Evolutionary conservation across 129 eudicot genomes (phyloP), one percentile per base, ranked within the genome.

Genomic region (Saussurea involucrata): DNA sequence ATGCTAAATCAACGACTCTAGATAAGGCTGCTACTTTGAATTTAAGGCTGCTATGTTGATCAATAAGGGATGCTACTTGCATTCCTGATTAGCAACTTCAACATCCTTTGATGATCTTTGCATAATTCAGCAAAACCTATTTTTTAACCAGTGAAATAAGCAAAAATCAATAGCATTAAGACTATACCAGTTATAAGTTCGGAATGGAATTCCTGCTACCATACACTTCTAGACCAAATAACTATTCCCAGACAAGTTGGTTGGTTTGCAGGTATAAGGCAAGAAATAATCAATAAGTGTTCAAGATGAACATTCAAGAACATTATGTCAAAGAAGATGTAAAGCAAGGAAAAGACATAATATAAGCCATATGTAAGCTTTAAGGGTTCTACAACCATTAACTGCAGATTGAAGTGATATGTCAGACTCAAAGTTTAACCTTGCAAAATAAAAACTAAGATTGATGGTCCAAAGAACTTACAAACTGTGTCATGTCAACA

Each of bases 401-500:
- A 53, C 40, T 31, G 15, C 3, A 53, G 4, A 13, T 53, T 57
- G 76, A 2, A 66, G 24, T 6, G 49, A 40, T n/a, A 66, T 58
- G 28, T 15, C 46, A 63, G 21, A 33, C 27, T 44, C 3, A 25
- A 65, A 42, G 63, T 49, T n/a, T 34, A 76, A 76, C 36, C 34
- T 29, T 61, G 18, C 20, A 68, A 69, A 82, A 66, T 10, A n/a
- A 6, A 65, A 84, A 63, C 42, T n/a, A 66, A 0, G 22, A 31
- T 68, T 11, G 27, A 68, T 32, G 22, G 31, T 72, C 12, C 8
- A 42, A 20, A 69, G 63, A 83, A 83, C 98, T 86, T 79, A 92
- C 98, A 85, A 92, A 92, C 29, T 85, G 86, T 68, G 98, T 92
- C 98, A 92, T 92, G 42, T 92, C 98, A 83, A 89, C 91, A 68